Evolutionary conservation across 768 basidiomycete genomes (phyloP).

Genomic region (Termitomyces sp.): DNA sequence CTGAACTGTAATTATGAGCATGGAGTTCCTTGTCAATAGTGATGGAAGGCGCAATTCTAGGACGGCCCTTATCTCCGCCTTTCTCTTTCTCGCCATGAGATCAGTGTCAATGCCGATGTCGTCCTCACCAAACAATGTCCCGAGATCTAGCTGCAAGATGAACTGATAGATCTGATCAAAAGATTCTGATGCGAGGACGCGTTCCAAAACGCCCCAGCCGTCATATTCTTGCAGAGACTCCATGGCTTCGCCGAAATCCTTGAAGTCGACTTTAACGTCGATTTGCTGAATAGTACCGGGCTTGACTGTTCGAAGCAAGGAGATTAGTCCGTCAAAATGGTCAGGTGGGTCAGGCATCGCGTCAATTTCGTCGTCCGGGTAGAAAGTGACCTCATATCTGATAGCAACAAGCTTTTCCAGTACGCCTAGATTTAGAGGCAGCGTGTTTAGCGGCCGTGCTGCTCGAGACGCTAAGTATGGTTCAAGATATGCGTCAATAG

Average conservation of each 20-base stretch:
- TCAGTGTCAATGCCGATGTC: background rate
- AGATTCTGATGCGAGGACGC: background rate
- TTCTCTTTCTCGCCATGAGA: background rate
- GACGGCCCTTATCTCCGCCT: background rate
- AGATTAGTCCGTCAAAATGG: conserved; percentile 5
- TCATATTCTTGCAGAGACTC: conserved; percentile 1
- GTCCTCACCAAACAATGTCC: background rate
- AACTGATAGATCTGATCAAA: background rate
- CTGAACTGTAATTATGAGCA: background rate
- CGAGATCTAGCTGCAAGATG: conserved; percentile 1
- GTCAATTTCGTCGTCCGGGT: conserved; percentile 4
- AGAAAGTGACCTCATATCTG: conserved; percentile 7
- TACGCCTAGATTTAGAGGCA: background rate
- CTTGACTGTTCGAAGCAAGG: conserved; percentile 3
- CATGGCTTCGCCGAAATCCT: background rate
- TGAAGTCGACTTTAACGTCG: conserved; percentile 3
- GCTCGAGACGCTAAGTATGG: background rate
- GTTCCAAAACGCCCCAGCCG: conserved; percentile 1
- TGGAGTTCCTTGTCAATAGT: background rate
- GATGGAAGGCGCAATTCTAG: conserved; percentile 3
- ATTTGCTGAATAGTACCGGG: conserved; percentile 1
- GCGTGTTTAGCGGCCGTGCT: conserved; percentile 6
- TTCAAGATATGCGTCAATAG: background rate
- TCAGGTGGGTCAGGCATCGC: background rate
- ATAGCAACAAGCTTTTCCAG: conserved; percentile 6